These are phyloP conservation scores for Zygoascus hellenicus DNA, from an alignment of 1,139 yeast genomes.

Conservation along the genomic window DNA sequence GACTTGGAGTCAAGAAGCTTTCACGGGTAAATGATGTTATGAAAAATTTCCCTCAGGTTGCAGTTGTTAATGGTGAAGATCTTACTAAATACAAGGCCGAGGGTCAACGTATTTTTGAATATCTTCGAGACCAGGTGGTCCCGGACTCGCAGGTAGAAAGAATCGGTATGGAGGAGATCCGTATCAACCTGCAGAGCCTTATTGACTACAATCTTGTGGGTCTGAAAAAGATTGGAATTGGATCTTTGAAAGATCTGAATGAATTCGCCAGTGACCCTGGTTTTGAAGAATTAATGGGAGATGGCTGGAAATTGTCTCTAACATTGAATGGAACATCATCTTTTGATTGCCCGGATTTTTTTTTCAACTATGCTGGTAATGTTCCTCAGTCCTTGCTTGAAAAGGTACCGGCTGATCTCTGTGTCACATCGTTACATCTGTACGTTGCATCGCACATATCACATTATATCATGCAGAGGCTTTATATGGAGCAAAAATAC, in stretches of 20 bases:
- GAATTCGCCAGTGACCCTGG: constrained; percentile 20
- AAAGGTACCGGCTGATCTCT: not conserved
- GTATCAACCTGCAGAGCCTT: constrained; percentile 30
- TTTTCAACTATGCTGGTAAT: constrained; percentile 26
- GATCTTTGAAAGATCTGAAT: constrained; percentile 10
- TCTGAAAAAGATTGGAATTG: constrained; percentile 17
- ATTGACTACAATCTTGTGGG: constrained; percentile 20
- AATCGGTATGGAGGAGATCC: constrained; percentile 36
- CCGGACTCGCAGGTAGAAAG: constrained; percentile 30
- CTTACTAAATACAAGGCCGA: constrained; percentile 32
- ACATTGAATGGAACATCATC: constrained; percentile 7
- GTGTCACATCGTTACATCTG: not conserved
- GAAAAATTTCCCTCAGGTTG: constrained; percentile 25
- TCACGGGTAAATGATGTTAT: constrained; percentile 24
- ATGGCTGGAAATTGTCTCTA: constrained; percentile 18
- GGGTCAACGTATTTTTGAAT: constrained; percentile 30
- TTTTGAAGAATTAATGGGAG: constrained; percentile 12
- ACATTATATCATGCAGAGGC: constrained; percentile 25
- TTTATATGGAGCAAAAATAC: constrained; percentile 28
- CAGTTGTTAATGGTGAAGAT: constrained; percentile 35
- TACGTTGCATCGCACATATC: constrained; percentile 32
- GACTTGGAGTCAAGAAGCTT: constrained; percentile 32
- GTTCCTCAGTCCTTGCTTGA: not conserved
- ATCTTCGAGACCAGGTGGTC: constrained; percentile 23
- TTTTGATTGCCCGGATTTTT: constrained; percentile 28